Percentiles rank a stretch among this genome's conserved stretches.
Evolutionary conservation across 257 asterid genomes (phyloP).

Genomic region (Jasminum sambac): DNA sequence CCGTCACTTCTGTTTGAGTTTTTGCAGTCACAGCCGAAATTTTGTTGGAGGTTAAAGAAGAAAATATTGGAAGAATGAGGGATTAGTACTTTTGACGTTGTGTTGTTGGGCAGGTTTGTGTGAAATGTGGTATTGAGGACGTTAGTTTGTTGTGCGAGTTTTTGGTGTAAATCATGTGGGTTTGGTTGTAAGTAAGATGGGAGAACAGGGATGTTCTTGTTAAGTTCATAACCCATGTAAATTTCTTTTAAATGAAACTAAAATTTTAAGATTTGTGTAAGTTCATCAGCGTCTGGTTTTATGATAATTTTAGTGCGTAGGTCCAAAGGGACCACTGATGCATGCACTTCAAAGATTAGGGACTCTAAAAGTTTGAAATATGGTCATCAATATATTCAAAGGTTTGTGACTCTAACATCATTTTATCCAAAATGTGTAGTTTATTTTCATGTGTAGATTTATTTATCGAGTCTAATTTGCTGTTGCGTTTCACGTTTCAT

Average conservation of each 20-base stretch:
- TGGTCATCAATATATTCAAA: no score
- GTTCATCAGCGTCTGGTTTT: no score
- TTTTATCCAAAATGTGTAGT: no score
- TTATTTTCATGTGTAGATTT: no score
- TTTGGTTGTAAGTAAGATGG: not conserved
- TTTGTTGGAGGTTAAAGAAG: not conserved
- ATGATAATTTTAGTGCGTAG: not conserved
- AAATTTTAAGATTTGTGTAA: no score
- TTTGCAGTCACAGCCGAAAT: slow-evolving; percentile 77
- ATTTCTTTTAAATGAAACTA: not conserved
- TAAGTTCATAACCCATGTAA: not conserved
- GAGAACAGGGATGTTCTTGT: not conserved
- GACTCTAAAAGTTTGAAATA: no score
- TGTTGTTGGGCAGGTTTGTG: not conserved
- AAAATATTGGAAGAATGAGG: slow-evolving; percentile 5
- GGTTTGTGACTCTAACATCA: no score
- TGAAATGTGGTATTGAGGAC: not conserved
- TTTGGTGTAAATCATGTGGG: not conserved
- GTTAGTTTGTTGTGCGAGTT: no score
- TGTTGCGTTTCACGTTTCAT: no score
- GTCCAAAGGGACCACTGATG: no score
- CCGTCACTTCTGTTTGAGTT: slow-evolving; percentile 74
- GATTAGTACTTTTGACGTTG: not conserved
- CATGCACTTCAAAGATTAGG: no score
- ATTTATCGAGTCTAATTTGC: no score